Base-by-base conservation (phyloP, 495 filamentous ascomycete species). In the Aspergillus conjunctus region DNA sequence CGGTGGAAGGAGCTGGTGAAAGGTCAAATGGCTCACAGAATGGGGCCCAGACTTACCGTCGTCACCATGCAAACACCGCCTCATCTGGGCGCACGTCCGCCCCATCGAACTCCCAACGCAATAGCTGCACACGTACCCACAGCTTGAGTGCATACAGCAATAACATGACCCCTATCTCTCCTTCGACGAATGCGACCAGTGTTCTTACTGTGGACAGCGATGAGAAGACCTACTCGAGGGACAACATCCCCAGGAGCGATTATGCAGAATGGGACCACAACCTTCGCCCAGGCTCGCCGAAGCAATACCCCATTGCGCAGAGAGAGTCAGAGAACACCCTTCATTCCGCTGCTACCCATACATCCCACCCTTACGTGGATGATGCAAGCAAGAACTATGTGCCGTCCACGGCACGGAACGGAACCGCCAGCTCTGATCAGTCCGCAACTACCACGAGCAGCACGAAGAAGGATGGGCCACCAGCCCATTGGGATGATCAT, bases 151-250 rank as follows among this genome's bases (percentile, higher is more conserved):
- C 74, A 3, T 74, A 76, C 59, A 76, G 77, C 61, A 80, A 78
- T 59, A 75, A 69, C 44, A 77, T 74, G 74, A 74, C 75, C 4
- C 72, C 73, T 12, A 77, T 75, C 7, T 82, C 81, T 15, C 80
- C 80, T 3, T 74, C 74, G 9, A 83, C 80, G 18, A 81, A 83
- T 57, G 81, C 79, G 14, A 80, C 81, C 7, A 83, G 81, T 62
- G 74, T 81, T 48, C 66, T 83, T 26, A 77, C 76, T 12, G 73
- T 76, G 32, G 78, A 83, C 53, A 81, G 79, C 14, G 79, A 81
- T 22, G 79, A 82, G 48, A 73, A 78, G 54, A 71, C 68, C 2
- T 50, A 67, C 20, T 58, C 65, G 11, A 66, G 71, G 21, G 71
- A 75, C 18, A 72, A 68, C 49, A 65, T 71, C 11, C 63, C 66